phyloP scores from a whole-genome alignment of 2,329 filamentous ascomycete genomes.

The Colletotrichum tamarilloi region DNA sequence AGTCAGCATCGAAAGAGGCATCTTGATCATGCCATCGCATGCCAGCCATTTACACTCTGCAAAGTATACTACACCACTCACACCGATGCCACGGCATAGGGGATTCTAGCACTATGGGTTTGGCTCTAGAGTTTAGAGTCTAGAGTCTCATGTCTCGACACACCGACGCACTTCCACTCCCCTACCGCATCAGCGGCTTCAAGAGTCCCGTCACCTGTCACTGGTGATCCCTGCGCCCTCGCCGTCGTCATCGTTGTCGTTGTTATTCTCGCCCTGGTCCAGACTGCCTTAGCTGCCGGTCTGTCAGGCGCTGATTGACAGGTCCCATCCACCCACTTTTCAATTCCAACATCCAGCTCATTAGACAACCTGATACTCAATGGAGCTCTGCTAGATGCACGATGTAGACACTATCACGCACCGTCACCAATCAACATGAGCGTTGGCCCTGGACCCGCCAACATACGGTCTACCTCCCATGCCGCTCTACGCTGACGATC shows the following conservation, averaged over 20 bases:
- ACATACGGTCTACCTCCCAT: not conserved
- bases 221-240: not conserved
- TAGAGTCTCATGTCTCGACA: not conserved
- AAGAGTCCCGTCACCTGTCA: not conserved
- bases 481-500: not conserved
- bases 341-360: slow-evolving; percentile 14
- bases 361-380: slow-evolving; percentile 13
- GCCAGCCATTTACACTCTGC: not conserved
- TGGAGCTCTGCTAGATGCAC: not conserved
- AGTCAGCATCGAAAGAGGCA: not conserved
- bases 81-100: not conserved
- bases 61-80: not conserved
- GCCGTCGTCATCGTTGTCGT: not conserved
- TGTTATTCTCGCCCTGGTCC: slow-evolving; percentile 3
- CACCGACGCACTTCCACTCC: not conserved
- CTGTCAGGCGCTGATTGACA: slow-evolving; percentile 27
- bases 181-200: not conserved
- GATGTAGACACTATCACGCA: not conserved
- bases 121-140: not conserved
- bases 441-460: not conserved
- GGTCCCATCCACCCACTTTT: slow-evolving; percentile 18
- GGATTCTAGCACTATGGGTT: not conserved
- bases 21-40: not conserved
- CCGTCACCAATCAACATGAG: not conserved
- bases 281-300: not conserved